Evolutionary conservation across 108 stramenopile species (phyloP).

Genomic region (Asterionellopsis glacialis): DNA sequence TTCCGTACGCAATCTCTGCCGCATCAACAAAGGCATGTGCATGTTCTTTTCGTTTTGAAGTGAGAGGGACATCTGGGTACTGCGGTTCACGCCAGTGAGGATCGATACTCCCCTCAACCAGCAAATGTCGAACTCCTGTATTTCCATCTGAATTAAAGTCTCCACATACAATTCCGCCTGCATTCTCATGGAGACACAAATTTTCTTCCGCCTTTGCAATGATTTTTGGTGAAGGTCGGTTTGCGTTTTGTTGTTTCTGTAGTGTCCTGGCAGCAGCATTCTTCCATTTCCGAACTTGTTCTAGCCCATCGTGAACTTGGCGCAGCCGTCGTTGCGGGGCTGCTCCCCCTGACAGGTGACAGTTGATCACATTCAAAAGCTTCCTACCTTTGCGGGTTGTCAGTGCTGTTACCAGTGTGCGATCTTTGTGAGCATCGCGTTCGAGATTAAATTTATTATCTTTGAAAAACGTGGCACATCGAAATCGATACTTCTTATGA

Average conservation of each 20-base stretch:
- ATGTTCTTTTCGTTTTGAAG: no score
- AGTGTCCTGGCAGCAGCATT: no score
- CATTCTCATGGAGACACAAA: slow-evolving; percentile 24
- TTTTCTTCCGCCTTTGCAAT: neutral
- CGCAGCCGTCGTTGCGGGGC: slow-evolving; percentile 53
- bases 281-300: no score
- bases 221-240: neutral
- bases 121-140: slow-evolving; percentile 57
- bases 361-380: no score
- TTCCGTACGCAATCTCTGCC: no score
- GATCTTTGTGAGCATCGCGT: slow-evolving; percentile 83
- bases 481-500: slow-evolving; percentile 72
- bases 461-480: slow-evolving; percentile 88
- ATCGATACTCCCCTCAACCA: slow-evolving; percentile 64
- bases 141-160: slow-evolving; percentile 82
- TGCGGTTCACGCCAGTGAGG: slow-evolving; percentile 8
- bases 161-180: slow-evolving; percentile 69
- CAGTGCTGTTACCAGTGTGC: slow-evolving; percentile 78
- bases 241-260: slow-evolving; percentile 4
- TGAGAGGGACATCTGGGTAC: no score
- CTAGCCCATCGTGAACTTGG: slow-evolving; percentile 38
- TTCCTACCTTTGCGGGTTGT: neutral
- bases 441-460: slow-evolving; percentile 51
- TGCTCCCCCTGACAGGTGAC: no score
- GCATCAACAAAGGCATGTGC: no score